Evolutionary conservation across 805 yeast species (phyloP).

Genomic region (Blastobotrys americana): DNA sequence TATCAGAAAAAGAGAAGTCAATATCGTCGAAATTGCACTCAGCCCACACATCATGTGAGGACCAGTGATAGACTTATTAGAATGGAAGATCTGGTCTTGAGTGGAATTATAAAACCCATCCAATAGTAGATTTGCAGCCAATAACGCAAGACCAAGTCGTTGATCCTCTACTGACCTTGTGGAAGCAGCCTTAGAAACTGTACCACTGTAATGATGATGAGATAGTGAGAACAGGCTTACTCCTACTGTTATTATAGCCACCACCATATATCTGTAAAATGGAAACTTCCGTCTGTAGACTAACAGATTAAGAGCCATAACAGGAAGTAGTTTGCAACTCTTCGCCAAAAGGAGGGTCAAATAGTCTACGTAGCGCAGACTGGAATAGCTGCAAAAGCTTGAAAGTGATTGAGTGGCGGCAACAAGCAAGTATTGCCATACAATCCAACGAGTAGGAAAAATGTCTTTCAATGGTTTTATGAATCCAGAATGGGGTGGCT

Average conservation of each 20-base stretch:
- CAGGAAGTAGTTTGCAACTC: slow-evolving; percentile 90
- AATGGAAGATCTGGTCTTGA: slow-evolving; percentile 74
- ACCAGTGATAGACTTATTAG: slow-evolving; percentile 54
- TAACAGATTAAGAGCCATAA: slow-evolving; percentile 73
- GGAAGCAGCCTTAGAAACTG: slow-evolving; percentile 15
- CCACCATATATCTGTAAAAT: slow-evolving; percentile 67
- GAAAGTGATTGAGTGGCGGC: slow-evolving; percentile 73
- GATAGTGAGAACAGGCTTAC: slow-evolving; percentile 69
- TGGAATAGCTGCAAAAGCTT: slow-evolving; percentile 73
- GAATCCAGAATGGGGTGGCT: not conserved
- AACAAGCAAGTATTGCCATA: slow-evolving; percentile 42
- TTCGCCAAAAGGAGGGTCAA: slow-evolving; percentile 80
- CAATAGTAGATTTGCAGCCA: slow-evolving; percentile 57
- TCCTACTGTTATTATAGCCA: slow-evolving; percentile 70
- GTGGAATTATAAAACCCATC: slow-evolving; percentile 93
- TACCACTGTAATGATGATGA: slow-evolving; percentile 28
- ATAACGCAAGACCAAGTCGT: slow-evolving; percentile 51
- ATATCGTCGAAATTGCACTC: slow-evolving; percentile 39
- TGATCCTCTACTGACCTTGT: slow-evolving; percentile 34
- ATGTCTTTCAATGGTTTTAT: slow-evolving; percentile 15
- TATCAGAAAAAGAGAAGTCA: slow-evolving; percentile 38
- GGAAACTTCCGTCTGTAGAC: slow-evolving; percentile 70
- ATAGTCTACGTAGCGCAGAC: slow-evolving; percentile 78
- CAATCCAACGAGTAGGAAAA: slow-evolving; percentile 25
- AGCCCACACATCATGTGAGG: slow-evolving; percentile 80